phyloP scores from a whole-genome alignment of 805 yeast genomes.

The Maudiozyma pseudohumilis region DNA sequence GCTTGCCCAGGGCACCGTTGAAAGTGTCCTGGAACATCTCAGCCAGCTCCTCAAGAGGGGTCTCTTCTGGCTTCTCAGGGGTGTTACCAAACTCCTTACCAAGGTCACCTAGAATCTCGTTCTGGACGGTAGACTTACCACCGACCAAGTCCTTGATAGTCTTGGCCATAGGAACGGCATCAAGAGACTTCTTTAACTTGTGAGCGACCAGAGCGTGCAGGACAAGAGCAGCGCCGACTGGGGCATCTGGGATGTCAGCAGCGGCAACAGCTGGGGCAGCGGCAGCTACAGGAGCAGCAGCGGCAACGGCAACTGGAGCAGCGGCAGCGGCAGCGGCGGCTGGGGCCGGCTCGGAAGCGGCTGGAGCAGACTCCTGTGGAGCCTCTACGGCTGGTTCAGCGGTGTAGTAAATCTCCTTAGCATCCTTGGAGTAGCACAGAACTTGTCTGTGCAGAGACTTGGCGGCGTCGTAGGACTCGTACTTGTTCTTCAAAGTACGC shows the following conservation, averaged over 20 bases:
- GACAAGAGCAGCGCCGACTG: slow-evolving; percentile 73
- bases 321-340: slow-evolving; percentile 42
- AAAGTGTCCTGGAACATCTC: slow-evolving; percentile 90
- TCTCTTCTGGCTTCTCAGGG: slow-evolving; percentile 98
- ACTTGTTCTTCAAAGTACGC: slow-evolving; percentile 85
- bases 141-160: slow-evolving; percentile 96
- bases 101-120: slow-evolving; percentile 95
- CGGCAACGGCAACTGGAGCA: slow-evolving; percentile 45
- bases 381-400: slow-evolving; percentile 53
- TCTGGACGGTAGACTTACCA: slow-evolving; percentile 97
- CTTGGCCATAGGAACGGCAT: slow-evolving; percentile 76
- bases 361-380: slow-evolving; percentile 23
- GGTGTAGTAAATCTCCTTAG: slow-evolving; percentile 92
- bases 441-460: slow-evolving; percentile 79
- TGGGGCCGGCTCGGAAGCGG: slow-evolving; percentile 22
- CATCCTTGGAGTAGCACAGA: slow-evolving; percentile 89
- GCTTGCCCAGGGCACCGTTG: slow-evolving; percentile 85
- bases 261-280: slow-evolving; percentile 73
- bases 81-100: slow-evolving; percentile 97
- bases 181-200: slow-evolving; percentile 85
- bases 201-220: slow-evolving; percentile 90
- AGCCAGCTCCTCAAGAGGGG: slow-evolving; percentile 91
- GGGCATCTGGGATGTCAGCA: slow-evolving; percentile 78
- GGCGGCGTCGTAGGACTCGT: slow-evolving; percentile 97
- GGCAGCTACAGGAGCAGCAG: slow-evolving; percentile 49